Evolutionary conservation across 306 rosid species (phyloP).

Genomic region (Purshia tridentata): DNA sequence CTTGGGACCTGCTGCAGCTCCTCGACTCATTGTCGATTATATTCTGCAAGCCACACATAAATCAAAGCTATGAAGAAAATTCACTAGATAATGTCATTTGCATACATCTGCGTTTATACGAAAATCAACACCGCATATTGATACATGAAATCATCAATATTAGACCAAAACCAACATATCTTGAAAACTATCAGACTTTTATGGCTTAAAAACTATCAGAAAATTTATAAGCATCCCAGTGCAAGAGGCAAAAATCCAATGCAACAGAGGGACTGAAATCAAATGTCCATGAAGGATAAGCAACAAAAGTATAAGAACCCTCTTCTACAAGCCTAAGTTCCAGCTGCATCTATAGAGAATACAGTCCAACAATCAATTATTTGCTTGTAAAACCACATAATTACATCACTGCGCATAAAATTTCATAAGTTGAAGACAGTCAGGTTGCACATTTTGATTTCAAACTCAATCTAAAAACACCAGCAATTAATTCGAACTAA

Average conservation of each 20-base stretch:
- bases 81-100: neutral
- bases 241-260: too few relatives aligned
- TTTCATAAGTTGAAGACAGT: neutral
- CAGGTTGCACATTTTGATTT: neutral
- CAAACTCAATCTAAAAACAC: neutral
- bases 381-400: neutral
- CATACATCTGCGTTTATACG: neutral
- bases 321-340: neutral
- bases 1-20: slow-evolving; percentile 39
- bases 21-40: slow-evolving; percentile 46
- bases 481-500: neutral
- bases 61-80: neutral
- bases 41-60: slow-evolving; percentile 12
- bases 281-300: too few relatives aligned
- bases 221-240: too few relatives aligned
- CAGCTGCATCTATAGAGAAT: neutral
- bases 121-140: neutral
- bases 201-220: neutral
- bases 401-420: neutral
- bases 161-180: neutral
- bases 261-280: too few relatives aligned
- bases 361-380: neutral
- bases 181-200: neutral
- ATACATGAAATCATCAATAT: neutral
- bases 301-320: neutral